Conservation (phyloP, 805 yeast genomes). For the Komagataella pseudopastoris region DNA sequence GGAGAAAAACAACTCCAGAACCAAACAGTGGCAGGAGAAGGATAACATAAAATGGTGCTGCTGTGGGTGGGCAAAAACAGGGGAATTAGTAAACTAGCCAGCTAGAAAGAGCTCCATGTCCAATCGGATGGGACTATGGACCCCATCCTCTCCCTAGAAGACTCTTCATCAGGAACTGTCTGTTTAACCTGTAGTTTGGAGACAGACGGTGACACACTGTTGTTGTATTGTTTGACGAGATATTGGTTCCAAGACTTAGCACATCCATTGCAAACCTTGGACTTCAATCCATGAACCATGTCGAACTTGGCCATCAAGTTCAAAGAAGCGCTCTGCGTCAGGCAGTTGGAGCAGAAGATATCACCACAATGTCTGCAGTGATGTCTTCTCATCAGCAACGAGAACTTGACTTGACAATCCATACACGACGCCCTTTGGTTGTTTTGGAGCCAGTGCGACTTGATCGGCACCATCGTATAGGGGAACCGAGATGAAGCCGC, state of each 20-base stretch:
- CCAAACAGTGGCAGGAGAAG: not conserved
- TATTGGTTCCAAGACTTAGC: not conserved
- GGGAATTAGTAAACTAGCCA: not conserved
- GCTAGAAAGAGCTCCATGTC: conserved; percentile 4
- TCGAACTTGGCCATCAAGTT: conserved; percentile 22
- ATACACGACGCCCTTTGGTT: conserved; percentile 22
- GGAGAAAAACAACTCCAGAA: not conserved
- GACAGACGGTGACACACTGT: not conserved
- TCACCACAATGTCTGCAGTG: conserved; percentile 41
- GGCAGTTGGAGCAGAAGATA: conserved; percentile 25
- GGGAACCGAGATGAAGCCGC: not conserved
- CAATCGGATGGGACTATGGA: conserved; percentile 3
- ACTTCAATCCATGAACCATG: conserved; percentile 2
- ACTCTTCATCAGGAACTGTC: conserved; percentile 4
- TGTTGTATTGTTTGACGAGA: not conserved
- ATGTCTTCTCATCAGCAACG: conserved; percentile 23
- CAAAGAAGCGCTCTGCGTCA: conserved; percentile 14
- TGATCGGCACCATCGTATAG: conserved; percentile 29
- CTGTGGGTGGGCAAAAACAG: not conserved
- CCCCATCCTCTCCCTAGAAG: not conserved
- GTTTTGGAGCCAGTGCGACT: conserved; percentile 39
- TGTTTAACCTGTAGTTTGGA: not conserved
- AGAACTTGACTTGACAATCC: conserved; percentile 13
- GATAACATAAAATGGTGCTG: not conserved
- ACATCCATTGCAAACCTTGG: conserved; percentile 2